Evolutionary conservation across 73 alveolate genomes (phyloP).

Genomic region (Blepharisma japonicum): DNA sequence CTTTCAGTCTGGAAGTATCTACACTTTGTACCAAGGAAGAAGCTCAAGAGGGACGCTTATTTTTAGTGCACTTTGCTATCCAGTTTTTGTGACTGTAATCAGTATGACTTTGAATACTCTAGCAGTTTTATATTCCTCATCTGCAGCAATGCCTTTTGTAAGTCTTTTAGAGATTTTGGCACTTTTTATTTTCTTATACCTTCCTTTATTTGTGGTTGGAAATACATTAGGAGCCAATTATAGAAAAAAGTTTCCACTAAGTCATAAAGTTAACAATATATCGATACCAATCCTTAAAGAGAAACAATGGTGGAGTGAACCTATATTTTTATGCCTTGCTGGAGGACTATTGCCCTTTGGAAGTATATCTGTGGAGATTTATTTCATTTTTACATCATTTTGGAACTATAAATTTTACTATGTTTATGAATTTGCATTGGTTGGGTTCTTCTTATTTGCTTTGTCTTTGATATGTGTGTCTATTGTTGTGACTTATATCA

Average conservation of each 20-base stretch:
- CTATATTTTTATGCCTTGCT: slow-evolving; percentile 2
- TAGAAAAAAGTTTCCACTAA: background rate
- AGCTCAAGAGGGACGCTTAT: background rate
- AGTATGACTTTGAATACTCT: background rate
- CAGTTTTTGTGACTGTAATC: background rate
- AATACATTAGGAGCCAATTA: background rate
- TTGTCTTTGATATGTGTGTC: slow-evolving; percentile 23
- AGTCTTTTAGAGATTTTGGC: background rate
- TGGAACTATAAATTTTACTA: slow-evolving; percentile 30
- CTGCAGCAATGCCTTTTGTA: slow-evolving; percentile 21
- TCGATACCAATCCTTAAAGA: slow-evolving; percentile 19
- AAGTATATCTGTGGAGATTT: slow-evolving; percentile 22
- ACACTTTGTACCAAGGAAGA: slow-evolving; percentile 12
- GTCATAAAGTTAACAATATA: background rate
- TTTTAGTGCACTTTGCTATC: slow-evolving; percentile 12
- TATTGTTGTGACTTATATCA: slow-evolving; percentile 20
- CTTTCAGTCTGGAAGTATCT: slow-evolving; percentile 16
- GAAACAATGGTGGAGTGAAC: background rate
- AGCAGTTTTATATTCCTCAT: slow-evolving; percentile 5
- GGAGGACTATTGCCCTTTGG: slow-evolving; percentile 16
- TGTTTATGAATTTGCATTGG: slow-evolving; percentile 30
- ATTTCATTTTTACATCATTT: slow-evolving; percentile 23
- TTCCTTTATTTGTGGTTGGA: slow-evolving; percentile 28
- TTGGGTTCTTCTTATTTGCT: background rate
- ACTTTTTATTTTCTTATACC: slow-evolving; percentile 4